Percentiles rank a stretch among this genome's conserved stretches.
Evolutionary conservation across 768 basidiomycete species (phyloP).

Genomic region (Xerocomellus amylosporus): DNA sequence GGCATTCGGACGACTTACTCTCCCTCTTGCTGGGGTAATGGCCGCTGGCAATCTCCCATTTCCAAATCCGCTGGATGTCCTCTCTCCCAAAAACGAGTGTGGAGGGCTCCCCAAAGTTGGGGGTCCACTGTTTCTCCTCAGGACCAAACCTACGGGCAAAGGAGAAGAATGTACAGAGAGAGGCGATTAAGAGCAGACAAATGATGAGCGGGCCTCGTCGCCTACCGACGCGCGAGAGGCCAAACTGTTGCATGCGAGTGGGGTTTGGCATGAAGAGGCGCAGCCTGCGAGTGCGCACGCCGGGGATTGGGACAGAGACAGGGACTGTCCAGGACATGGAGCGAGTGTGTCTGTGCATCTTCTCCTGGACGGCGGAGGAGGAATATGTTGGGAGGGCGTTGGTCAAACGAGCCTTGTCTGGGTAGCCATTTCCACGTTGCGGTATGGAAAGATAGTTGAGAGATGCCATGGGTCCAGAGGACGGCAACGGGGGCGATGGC

Average conservation of each 20-base stretch:
- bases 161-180: slow-evolving; percentile 57
- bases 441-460: slow-evolving; percentile 46
- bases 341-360: slow-evolving; percentile 49
- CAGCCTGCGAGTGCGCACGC: slow-evolving; percentile 51
- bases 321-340: slow-evolving; percentile 56
- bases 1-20: slow-evolving; percentile 47
- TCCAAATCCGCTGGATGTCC: slow-evolving; percentile 89
- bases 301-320: slow-evolving; percentile 59
- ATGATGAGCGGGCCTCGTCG: slow-evolving; percentile 55
- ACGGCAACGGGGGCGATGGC: slow-evolving; percentile 15
- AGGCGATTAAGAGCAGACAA: slow-evolving; percentile 42
- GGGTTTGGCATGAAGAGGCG: slow-evolving; percentile 62
- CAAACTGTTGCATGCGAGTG: slow-evolving; percentile 54
- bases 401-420: slow-evolving; percentile 41
- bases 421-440: slow-evolving; percentile 45
- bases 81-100: slow-evolving; percentile 74
- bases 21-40: slow-evolving; percentile 85
- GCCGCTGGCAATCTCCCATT: slow-evolving; percentile 92
- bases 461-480: slow-evolving; percentile 39
- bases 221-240: slow-evolving; percentile 55
- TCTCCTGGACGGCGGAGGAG: slow-evolving; percentile 64
- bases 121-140: slow-evolving; percentile 61
- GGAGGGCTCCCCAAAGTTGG: slow-evolving; percentile 55
- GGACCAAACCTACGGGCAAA: slow-evolving; percentile 60
- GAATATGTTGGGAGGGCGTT: slow-evolving; percentile 49